A percentile compares a stretch with the other conserved stretches of the same genome.
Evolutionary conservation across 495 filamentous ascomycete species (phyloP).

Genomic region (Penicillium turbatum): DNA sequence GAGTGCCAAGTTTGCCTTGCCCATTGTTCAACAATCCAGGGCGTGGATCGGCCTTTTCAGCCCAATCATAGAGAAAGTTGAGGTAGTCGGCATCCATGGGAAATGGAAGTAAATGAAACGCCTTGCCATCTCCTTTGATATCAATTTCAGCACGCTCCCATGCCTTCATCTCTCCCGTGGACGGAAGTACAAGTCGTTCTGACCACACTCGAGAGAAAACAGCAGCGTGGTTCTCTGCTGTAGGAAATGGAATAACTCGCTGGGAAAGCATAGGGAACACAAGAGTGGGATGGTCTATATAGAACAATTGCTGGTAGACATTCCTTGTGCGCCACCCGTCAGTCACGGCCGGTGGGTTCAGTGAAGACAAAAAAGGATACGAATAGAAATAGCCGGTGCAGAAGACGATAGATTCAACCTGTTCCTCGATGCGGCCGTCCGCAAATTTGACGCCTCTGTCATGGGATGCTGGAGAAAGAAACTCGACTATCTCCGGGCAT

Average conservation of each 20-base stretch:
- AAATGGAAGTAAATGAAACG: conserved; percentile 64
- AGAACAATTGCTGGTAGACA: conserved; percentile 75
- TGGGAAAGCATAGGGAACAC: conserved; percentile 72
- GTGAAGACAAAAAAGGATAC: conserved; percentile 51
- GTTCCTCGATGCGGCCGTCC: conserved; percentile 44
- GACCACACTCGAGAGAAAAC: conserved; percentile 74
- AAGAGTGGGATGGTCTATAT: conserved; percentile 69
- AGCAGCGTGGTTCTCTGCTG: conserved; percentile 74
- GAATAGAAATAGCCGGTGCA: conserved; percentile 59
- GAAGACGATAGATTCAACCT: conserved; percentile 55
- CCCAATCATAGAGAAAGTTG: conserved; percentile 64
- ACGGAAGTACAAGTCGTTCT: conserved; percentile 59
- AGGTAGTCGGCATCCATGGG: conserved; percentile 76
- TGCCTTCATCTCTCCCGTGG: conserved; percentile 53
- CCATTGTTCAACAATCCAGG: conserved; percentile 42
- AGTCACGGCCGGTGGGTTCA: conserved; percentile 56
- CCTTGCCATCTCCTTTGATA: conserved; percentile 44
- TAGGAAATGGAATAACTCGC: conserved; percentile 77
- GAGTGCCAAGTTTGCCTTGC: conserved; percentile 59
- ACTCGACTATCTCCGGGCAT: conserved; percentile 56
- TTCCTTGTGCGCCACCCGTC: conserved; percentile 65
- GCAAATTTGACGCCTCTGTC: conserved; percentile 49
- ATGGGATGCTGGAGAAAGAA: conserved; percentile 38
- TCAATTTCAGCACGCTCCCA: conserved; percentile 53
- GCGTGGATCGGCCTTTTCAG: conserved; percentile 38